Evolutionary conservation across 495 filamentous ascomycete genomes (phyloP).

Genomic region (Annulohypoxylon nitens): DNA sequence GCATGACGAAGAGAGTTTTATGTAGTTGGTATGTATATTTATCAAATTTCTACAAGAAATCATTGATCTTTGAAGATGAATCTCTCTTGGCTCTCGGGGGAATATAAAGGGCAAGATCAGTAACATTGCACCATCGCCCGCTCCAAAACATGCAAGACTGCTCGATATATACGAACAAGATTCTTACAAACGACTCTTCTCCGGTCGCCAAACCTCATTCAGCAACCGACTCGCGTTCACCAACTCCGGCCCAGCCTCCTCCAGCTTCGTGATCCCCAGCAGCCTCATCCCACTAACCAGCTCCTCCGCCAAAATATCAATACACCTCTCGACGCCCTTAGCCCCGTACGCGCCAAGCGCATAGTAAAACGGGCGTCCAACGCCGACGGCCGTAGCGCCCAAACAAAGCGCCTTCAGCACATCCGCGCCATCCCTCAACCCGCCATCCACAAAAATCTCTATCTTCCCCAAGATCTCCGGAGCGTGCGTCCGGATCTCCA

Average conservation of each 20-base stretch:
- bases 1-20: too few relatives aligned
- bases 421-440: conserved; percentile 83
- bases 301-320: conserved; percentile 50
- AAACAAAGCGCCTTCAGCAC: conserved; percentile 89
- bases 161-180: background rate
- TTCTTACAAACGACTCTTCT: conserved; percentile 40
- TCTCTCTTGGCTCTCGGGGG: background rate
- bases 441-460: conserved; percentile 86
- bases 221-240: conserved; percentile 52
- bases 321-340: conserved; percentile 72
- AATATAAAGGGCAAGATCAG: background rate
- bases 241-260: conserved; percentile 43
- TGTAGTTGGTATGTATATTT: background rate
- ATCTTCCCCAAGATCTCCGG: conserved; percentile 77
- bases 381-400: conserved; percentile 86
- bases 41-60: background rate
- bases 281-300: conserved; percentile 46
- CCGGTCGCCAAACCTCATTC: conserved; percentile 49
- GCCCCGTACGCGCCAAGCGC: conserved; percentile 87
- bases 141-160: background rate
- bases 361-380: conserved; percentile 87
- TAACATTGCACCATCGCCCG: background rate
- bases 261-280: conserved; percentile 39
- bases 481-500: conserved; percentile 70
- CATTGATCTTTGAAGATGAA: too few relatives aligned